Percentiles rank a stretch among this genome's conserved stretches.
Conservation (phyloP, 2,329 filamentous ascomycete species). For the Ophiostoma ulmi region DNA sequence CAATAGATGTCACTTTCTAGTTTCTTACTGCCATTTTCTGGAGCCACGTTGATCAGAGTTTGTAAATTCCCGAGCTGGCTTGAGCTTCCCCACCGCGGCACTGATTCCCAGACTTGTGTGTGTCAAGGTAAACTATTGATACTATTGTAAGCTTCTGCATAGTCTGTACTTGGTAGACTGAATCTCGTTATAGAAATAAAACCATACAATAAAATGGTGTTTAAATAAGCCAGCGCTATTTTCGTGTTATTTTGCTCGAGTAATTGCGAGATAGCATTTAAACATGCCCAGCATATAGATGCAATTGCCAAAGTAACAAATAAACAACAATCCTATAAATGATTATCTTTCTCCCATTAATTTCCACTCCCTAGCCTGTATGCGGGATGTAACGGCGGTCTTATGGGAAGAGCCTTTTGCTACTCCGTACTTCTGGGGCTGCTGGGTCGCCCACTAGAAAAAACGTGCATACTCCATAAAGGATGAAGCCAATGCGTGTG, state of each 20-base stretch:
- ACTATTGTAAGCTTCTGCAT: not conserved
- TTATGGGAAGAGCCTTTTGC: conserved; percentile 21
- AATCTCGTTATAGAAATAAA: no score
- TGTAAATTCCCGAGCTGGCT: not conserved
- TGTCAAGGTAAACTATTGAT: not conserved
- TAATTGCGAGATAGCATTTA: no score
- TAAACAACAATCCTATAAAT: not conserved
- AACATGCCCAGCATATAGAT: no score
- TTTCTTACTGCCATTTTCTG: not conserved
- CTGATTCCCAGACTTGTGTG: not conserved
- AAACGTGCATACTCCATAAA: conserved; percentile 6
- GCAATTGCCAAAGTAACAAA: no score
- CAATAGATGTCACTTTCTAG: not conserved
- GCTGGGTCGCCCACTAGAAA: conserved; percentile 12
- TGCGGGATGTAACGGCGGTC: conserved; percentile 21
- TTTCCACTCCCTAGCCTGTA: not conserved
- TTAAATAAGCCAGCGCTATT: no score
- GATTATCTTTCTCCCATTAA: not conserved
- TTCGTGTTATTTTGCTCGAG: no score
- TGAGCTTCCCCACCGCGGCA: not conserved
- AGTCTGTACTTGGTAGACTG: no score
- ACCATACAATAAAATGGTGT: no score
- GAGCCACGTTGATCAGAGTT: not conserved
- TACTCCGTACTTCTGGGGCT: conserved; percentile 15
- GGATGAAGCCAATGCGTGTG: not conserved